Evolutionary conservation across 805 yeast species (phyloP), one percentile per base, ranked within the genome.

Genomic region (Metschnikowia henanensis): DNA sequence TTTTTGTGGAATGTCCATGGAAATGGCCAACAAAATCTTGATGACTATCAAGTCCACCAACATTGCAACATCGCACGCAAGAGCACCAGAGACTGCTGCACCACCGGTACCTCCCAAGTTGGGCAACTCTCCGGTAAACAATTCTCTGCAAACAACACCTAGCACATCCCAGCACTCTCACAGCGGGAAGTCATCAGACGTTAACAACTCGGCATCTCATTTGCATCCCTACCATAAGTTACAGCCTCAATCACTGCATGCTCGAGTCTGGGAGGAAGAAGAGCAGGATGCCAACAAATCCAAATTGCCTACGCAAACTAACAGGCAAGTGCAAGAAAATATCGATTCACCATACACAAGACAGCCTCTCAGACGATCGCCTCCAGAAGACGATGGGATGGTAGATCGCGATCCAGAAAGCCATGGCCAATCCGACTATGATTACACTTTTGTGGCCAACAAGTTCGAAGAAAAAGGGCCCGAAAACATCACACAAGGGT

Each of bases 1-100:
- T 62, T 88, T 94, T 64, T 94, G 99, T 73, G 99, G 99, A 45
- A 92, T 94, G 96, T 79, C 96, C 2, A 89, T 94, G 91, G 97
- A 89, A 59, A 87, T 86, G 78, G 98, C 97, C 3, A 90, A 89
- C 59, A 86, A 85, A 64, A 89, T 94, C 50, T 68, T 94, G 46
- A 79, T 78, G 44, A 88, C 97, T 8, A 90, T 92, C 59, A 84
- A 85, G 60, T 79, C 84, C 32, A 82, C 97, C 2, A 65, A 65
- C 43, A 46, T 52, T 12, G 15, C 43, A 7, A 43, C 39, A 32
- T 8, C 38, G 13, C 35, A 4, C n/a, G 3, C 30, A 6, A 42
- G 28, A 23, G 26, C 25, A 4, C 38, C 34, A 4, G 46, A 36
- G n/a, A 43, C 39, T n/a, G 10, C 22, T 16, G 37, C 41, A 1